Evolutionary conservation across 352 stramenopile species (phyloP).

Genomic region (Blastocystis sp.): DNA sequence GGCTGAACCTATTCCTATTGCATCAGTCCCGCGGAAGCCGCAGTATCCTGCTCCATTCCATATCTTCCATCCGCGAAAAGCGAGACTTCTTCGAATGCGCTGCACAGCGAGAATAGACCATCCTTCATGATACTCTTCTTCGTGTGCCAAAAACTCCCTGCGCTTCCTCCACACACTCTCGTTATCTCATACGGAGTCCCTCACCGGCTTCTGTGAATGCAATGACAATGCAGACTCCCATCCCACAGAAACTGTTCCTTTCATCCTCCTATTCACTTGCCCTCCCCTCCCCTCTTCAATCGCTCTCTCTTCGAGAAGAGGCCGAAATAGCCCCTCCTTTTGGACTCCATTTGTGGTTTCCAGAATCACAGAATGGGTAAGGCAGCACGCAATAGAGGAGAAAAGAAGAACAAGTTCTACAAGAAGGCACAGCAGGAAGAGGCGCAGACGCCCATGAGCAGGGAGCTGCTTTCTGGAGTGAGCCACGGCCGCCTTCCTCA

Average conservation of each 20-base stretch:
- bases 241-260: not conserved
- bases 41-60: too few relatives aligned
- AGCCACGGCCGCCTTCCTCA: not conserved
- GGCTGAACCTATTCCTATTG: too few relatives aligned
- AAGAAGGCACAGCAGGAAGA: constrained; percentile 20
- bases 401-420: constrained; percentile 48
- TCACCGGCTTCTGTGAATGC: not conserved
- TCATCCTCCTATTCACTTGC: not conserved
- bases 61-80: too few relatives aligned
- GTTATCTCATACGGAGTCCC: too few relatives aligned
- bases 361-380: constrained; percentile 28
- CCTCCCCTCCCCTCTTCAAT: not conserved
- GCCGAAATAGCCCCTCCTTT: constrained; percentile 22
- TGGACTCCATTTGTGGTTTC: not conserved
- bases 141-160: too few relatives aligned
- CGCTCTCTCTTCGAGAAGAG: not conserved
- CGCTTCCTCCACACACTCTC: too few relatives aligned
- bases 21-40: too few relatives aligned
- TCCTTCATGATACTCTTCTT: too few relatives aligned
- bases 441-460: constrained; percentile 12
- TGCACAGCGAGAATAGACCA: too few relatives aligned
- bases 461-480: constrained; percentile 56
- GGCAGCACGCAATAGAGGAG: constrained; percentile 29
- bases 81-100: too few relatives aligned
- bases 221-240: not conserved